A percentile compares a stretch with the other conserved stretches of the same genome.
Conservation (phyloP, 1,284 basidiomycete genomes). For the Pterulicium gracile region DNA sequence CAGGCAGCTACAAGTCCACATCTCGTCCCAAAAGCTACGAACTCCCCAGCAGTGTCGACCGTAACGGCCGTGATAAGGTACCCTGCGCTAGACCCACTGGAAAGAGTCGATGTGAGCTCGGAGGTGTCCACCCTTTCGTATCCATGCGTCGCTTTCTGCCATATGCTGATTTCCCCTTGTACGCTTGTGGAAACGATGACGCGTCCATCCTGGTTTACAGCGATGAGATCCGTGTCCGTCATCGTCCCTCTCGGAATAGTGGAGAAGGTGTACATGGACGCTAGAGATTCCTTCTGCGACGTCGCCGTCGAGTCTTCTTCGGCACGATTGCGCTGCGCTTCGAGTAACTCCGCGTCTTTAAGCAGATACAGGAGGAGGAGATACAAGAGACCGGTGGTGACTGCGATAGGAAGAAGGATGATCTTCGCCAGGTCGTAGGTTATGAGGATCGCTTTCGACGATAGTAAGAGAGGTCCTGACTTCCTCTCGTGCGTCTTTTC, state of each 20-base stretch:
- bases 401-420: constrained; percentile 76
- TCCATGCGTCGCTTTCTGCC: constrained; percentile 35
- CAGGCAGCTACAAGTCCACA: constrained; percentile 50
- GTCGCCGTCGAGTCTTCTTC: constrained; percentile 26
- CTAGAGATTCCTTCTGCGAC: constrained; percentile 25
- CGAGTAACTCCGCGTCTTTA: constrained; percentile 86
- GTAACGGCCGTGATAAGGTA: constrained; percentile 48
- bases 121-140: constrained; percentile 41
- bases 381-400: constrained; percentile 70
- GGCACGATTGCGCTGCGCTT: constrained; percentile 64
- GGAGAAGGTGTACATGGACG: constrained; percentile 43
- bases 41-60: constrained; percentile 41
- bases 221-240: constrained; percentile 77
- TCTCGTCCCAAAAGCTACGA: constrained; percentile 56
- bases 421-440: constrained; percentile 72
- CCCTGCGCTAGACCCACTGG: constrained; percentile 34
- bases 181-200: constrained; percentile 63
- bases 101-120: constrained; percentile 33
- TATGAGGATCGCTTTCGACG: constrained; percentile 38
- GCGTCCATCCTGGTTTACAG: constrained; percentile 52
- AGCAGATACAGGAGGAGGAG: constrained; percentile 79
- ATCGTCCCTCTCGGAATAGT: constrained; percentile 69
- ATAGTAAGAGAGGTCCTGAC: constrained; percentile 29
- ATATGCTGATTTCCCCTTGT: constrained; percentile 69
- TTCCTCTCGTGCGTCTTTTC: constrained; percentile 15